phyloP scores from a whole-genome alignment of 2,329 filamentous ascomycete genomes.

The Talaromyces sp. region DNA sequence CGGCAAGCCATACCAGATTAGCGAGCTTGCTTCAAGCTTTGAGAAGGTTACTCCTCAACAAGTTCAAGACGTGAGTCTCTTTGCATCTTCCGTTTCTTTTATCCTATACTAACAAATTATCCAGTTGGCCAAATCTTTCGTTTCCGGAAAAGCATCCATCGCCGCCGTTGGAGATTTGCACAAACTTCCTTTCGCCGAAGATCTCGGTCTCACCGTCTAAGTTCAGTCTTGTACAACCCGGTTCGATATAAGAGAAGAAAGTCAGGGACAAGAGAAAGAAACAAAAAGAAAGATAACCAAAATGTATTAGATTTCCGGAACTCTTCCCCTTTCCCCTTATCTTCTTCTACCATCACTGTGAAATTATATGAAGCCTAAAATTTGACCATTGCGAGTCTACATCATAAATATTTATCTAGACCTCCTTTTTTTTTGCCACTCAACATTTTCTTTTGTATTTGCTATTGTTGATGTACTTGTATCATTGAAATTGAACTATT shows the following conservation, averaged over 20 bases:
- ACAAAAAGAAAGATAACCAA: neutral
- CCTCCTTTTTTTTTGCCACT: neutral
- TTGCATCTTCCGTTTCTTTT: neutral
- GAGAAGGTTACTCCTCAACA: conserved; percentile 77
- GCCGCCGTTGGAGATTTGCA: conserved; percentile 87
- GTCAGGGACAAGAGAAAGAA: neutral
- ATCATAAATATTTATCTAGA: conserved; percentile 6
- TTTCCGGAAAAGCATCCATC: conserved; percentile 84
- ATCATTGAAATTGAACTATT: neutral
- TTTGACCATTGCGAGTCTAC: conserved; percentile 1
- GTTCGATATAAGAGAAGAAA: neutral
- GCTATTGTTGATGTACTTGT: conserved; percentile 10
- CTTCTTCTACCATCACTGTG: conserved; percentile 1
- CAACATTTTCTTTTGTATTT: neutral
- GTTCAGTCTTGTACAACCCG: neutral
- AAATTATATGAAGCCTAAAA: conserved; percentile 7
- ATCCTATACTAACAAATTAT: conserved; percentile 21
- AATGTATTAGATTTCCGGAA: conserved; percentile 1
- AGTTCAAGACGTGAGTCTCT: conserved; percentile 70
- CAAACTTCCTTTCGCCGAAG: conserved; percentile 85
- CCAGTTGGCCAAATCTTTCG: conserved; percentile 79
- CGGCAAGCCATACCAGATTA: conserved; percentile 77
- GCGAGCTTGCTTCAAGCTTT: conserved; percentile 70
- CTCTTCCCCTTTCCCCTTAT: neutral
- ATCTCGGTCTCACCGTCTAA: conserved; percentile 93